Evolutionary conservation across 495 filamentous ascomycete species (phyloP).

Genomic region (Lasiosphaeria hispida): DNA sequence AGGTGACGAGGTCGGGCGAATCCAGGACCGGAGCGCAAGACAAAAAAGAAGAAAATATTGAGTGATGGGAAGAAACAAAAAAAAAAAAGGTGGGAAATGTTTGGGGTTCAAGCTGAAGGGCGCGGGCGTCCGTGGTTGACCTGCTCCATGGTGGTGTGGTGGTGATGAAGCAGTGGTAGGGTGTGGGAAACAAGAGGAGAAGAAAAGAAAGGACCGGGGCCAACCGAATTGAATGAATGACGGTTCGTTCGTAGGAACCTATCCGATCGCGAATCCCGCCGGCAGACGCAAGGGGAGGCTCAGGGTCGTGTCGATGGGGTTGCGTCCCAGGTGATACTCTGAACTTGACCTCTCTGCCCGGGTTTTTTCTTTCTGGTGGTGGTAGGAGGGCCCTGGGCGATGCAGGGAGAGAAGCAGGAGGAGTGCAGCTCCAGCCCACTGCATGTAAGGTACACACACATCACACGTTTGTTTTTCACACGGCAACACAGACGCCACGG

Average conservation of each 20-base stretch:
- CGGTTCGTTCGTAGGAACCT: background rate
- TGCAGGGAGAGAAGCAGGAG: slow-evolving; percentile 4
- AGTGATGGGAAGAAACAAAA: too few relatives aligned
- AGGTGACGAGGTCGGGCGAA: too few relatives aligned
- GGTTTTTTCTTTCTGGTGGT: background rate
- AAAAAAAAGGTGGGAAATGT: too few relatives aligned
- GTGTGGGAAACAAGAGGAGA: too few relatives aligned
- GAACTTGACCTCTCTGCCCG: background rate
- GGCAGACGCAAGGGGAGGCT: slow-evolving; percentile 7
- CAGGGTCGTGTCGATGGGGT: slow-evolving; percentile 15
- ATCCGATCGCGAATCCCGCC: background rate
- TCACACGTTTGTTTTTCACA: too few relatives aligned
- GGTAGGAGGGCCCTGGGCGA: background rate
- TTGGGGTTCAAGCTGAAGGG: too few relatives aligned
- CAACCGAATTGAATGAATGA: background rate
- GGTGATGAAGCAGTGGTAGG: too few relatives aligned
- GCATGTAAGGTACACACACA: background rate
- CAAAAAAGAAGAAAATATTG: too few relatives aligned
- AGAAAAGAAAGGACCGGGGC: background rate
- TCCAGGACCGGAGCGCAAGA: too few relatives aligned
- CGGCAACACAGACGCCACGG: background rate
- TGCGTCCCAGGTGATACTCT: slow-evolving; percentile 16
- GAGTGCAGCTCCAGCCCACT: too few relatives aligned
- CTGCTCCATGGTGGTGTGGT: too few relatives aligned
- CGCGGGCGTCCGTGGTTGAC: too few relatives aligned